Evolutionary conservation across 768 basidiomycete species (phyloP).

Genomic region (Boletus edulis): DNA sequence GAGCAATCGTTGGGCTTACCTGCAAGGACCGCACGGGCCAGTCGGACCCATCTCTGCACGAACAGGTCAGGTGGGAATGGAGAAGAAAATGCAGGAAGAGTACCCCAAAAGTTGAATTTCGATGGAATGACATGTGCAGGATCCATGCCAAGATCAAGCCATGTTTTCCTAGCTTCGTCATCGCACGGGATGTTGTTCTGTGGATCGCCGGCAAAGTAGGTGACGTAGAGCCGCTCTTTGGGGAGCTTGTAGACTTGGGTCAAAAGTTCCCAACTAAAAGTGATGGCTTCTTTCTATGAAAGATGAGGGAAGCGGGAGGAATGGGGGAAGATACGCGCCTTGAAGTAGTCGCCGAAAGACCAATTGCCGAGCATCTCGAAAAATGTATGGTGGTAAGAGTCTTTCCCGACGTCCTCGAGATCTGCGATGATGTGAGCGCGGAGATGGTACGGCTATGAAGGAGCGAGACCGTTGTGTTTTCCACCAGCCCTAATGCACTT

Average conservation of each 20-base stretch:
- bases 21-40: constrained; percentile 97
- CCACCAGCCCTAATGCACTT: constrained; percentile 99
- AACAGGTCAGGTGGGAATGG: constrained; percentile 1
- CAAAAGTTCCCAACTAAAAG: constrained; percentile 92
- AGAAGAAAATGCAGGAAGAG: constrained; percentile 19
- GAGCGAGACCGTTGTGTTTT: constrained; percentile 86
- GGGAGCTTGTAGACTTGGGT: constrained; percentile 87
- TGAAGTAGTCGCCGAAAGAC: constrained; percentile 99
- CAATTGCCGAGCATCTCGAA: constrained; percentile 99
- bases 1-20: constrained; percentile 38
- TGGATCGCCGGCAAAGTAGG: constrained; percentile 96
- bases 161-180: constrained; percentile 80
- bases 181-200: constrained; percentile 84
- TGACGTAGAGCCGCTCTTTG: constrained; percentile 90
- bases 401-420: constrained; percentile 97
- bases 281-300: constrained; percentile 84
- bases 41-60: constrained; percentile 93
- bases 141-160: constrained; percentile 84
- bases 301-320: neutral
- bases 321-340: constrained; percentile 47
- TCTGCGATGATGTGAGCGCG: constrained; percentile 46
- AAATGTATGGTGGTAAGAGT: constrained; percentile 97
- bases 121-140: constrained; percentile 92
- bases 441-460: neutral
- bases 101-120: constrained; percentile 99